Evolutionary conservation across 148 eudicot genomes (phyloP).

Genomic region (Dianthus caryophyllus): DNA sequence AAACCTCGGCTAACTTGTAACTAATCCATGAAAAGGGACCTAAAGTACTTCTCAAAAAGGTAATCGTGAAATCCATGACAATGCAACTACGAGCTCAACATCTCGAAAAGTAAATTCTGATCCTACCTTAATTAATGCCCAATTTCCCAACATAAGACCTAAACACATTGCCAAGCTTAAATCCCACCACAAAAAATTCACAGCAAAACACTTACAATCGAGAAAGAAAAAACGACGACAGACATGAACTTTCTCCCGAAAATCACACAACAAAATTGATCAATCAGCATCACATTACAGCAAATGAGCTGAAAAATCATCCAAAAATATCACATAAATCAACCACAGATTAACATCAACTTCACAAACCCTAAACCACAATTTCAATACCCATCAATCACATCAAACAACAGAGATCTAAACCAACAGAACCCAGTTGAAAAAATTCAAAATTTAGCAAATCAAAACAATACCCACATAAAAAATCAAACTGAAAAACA

Average conservation of each 20-base stretch:
- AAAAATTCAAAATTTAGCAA: background rate
- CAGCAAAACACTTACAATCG: background rate
- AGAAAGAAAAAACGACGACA: background rate
- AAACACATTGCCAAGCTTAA: background rate
- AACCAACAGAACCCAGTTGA: constrained; percentile 2
- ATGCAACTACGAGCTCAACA: background rate
- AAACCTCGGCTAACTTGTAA: too few relatives aligned
- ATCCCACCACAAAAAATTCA: background rate
- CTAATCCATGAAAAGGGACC: too few relatives aligned
- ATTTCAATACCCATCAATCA: background rate
- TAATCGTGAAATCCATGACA: background rate
- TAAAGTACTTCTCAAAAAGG: background rate
- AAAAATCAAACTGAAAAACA: constrained; percentile 1
- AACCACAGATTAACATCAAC: background rate
- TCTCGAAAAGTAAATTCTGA: background rate
- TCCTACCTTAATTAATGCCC: background rate
- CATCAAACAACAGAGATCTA: constrained; percentile 17
- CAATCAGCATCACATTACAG: too few relatives aligned
- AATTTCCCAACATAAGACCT: background rate
- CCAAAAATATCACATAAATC: background rate
- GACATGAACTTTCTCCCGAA: background rate
- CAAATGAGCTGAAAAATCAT: background rate
- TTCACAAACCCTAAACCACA: background rate
- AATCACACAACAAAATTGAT: background rate
- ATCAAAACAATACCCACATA: background rate